Base-by-base conservation (phyloP, 306 rosid genomes). In the Acacia acuminata region DNA sequence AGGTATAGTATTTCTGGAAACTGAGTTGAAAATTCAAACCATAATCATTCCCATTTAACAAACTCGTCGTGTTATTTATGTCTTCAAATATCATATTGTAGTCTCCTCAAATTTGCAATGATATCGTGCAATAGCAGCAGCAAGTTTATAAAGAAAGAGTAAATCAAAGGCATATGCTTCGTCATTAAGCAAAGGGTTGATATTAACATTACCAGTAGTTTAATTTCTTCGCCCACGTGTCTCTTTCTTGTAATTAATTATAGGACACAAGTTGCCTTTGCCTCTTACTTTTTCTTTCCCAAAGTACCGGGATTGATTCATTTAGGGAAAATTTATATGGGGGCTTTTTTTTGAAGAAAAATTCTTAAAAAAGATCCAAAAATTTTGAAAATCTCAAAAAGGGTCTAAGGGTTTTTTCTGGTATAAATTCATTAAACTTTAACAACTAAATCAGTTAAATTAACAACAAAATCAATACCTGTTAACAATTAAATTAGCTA, bases 1-100 rank as follows among this genome's bases (percentile, higher is more conserved):
- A 85, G 85, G 79, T 82, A 36, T 77, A 25, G 36, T 11, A 50
- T n/a, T 38, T 6, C 27, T 34, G 75, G 83, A 72, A 80, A 61
- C 56, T 44, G 77, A 73, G 65, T 82, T 85, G 81, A 77, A 85
- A 88, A 42, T 79, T 82, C 79, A 88, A 85, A 88, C 88, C 79
- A 77, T 68, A 84, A 84, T 87, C 73, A 87, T 84, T 84, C 34
- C 76, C 43, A 17, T 68, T 60, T 60, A 69, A 68, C 85, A 24
- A 77, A 36, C 44, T 77, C 74, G 27, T 63, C 74, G 27, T 78
- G 32, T 50, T 68, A 38, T 10, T 11, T 22, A 8, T 55, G 44
- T 71, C 67, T 2, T 36, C 19, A 7, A 64, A 58, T 58, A 22
- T 11, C 3, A 55, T 55, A 55, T 24, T 25, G 17, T 4, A 40